Base-by-base conservation (phyloP, 2,329 filamentous ascomycete species). In the Aspergillus floridensis region DNA sequence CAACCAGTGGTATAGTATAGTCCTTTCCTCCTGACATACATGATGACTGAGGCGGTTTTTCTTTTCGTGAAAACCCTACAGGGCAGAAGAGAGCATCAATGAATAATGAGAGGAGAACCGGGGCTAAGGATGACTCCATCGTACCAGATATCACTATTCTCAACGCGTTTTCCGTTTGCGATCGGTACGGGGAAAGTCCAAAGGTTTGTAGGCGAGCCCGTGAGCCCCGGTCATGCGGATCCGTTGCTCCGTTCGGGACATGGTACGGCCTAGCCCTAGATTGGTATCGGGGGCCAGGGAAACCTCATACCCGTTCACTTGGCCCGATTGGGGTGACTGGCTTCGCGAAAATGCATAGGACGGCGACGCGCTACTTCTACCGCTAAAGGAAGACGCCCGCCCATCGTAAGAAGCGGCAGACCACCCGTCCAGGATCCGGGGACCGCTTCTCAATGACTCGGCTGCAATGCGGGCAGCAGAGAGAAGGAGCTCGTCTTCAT, bases 201-300 rank as follows among this genome's bases (percentile, higher is more conserved):
- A 59, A 3, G 76, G 74, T 58, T 76, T 77, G 38, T 74, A 77
- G 5, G 78, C 78, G 51, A 80, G 62, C 0, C 78, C 78, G 46
- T 71, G 75, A 5, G 75, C 77, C 12, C 78, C 78, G 5, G 77
- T 80, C 48, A 68, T 59, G 41, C 77, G 69, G 32, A 80, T 77
- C 31, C 78, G 69, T 63, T 76, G 70, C 59, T 80, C 78, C 0
- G 77, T 78, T 19, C 77, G 72, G 49, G 77, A 79, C 57, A 80
- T 64, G 8, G 72, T 73, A 32, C 73, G 68, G 5, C 76, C 76
- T 5, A 76, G 66, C 11, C 76, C 77, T 24, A 75, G 66, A 16
- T 74, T 70, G 1, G 68, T 71, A 44, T 74, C 70, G 21, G 76
- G 75, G 10, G 75, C 75, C 58, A 78, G 70, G 2, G 76, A 73